Evolutionary conservation across 2,329 filamentous ascomycete genomes (phyloP).

Genomic region (Cladosporium halotolerans): DNA sequence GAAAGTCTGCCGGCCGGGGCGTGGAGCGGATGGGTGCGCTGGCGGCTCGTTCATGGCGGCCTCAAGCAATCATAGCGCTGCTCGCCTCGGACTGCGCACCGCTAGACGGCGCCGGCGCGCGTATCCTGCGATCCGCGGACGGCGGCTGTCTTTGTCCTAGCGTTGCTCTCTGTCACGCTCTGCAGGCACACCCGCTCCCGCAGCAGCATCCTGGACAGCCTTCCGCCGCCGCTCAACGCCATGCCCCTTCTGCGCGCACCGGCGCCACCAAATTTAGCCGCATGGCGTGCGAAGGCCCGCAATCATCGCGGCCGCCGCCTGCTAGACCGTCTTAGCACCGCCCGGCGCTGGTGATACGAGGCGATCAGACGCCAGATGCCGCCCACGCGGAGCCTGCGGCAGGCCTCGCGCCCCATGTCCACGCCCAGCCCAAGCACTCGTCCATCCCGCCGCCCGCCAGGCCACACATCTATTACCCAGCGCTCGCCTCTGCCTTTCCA

Average conservation of each 20-base stretch:
- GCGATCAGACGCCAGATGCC: constrained; percentile 5
- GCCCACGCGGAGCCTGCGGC: constrained; percentile 4
- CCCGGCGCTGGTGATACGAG: constrained; percentile 10
- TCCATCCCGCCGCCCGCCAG: no score
- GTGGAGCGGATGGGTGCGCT: no score
- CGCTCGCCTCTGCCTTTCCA: neutral
- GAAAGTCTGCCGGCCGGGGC: no score
- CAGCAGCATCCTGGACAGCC: neutral
- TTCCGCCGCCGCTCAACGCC: no score
- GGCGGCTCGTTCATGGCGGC: no score
- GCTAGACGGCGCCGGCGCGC: neutral
- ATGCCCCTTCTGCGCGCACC: neutral
- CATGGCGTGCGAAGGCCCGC: constrained; percentile 6
- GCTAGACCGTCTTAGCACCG: no score
- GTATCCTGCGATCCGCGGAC: neutral
- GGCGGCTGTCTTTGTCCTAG: neutral
- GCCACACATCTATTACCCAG: no score
- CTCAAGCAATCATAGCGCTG: neutral
- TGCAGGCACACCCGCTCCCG: neutral
- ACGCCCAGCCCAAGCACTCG: no score
- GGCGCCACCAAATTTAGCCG: constrained; percentile 2
- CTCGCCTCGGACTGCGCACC: neutral
- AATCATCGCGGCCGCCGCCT: neutral
- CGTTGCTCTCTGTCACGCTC: neutral
- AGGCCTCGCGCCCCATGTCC: no score